These are phyloP conservation scores for Colletotrichum limetticola DNA, from an alignment of 2,329 filamentous ascomycete genomes.

Conservation along the genomic window DNA sequence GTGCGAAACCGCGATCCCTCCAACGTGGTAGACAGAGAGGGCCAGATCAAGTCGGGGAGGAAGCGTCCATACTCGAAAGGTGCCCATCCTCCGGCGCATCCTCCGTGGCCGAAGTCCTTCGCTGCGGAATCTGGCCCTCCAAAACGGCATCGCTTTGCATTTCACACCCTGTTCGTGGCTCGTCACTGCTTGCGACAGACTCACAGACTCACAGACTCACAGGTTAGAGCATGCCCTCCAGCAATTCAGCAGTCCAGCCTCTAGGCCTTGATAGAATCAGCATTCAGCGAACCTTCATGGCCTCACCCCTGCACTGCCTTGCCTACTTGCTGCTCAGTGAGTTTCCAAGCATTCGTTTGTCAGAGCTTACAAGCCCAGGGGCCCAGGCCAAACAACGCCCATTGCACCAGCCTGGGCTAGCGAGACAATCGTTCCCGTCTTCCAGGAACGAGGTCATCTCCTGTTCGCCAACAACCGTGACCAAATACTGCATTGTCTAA, in stretches of 20 bases:
- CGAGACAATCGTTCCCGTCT: background rate
- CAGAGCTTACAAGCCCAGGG: slow-evolving; percentile 18
- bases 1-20: slow-evolving; percentile 21
- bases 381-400: background rate
- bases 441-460: background rate
- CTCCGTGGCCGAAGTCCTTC: slow-evolving; percentile 14
- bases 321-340: background rate
- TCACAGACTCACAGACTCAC: background rate
- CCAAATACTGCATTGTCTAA: background rate
- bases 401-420: background rate
- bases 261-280: background rate
- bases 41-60: background rate
- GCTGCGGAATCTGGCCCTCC: slow-evolving; percentile 6
- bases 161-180: background rate
- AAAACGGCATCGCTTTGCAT: background rate
- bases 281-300: background rate
- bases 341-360: slow-evolving; percentile 5
- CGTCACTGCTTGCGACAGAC: background rate
- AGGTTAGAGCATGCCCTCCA: background rate
- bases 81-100: slow-evolving; percentile 23
- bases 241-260: background rate
- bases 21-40: background rate
- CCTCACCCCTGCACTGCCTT: slow-evolving; percentile 1
- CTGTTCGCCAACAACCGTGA: background rate
- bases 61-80: slow-evolving; percentile 25